phyloP scores from a whole-genome alignment of 108 stramenopile genomes.

The Bacterosira constricta region DNA sequence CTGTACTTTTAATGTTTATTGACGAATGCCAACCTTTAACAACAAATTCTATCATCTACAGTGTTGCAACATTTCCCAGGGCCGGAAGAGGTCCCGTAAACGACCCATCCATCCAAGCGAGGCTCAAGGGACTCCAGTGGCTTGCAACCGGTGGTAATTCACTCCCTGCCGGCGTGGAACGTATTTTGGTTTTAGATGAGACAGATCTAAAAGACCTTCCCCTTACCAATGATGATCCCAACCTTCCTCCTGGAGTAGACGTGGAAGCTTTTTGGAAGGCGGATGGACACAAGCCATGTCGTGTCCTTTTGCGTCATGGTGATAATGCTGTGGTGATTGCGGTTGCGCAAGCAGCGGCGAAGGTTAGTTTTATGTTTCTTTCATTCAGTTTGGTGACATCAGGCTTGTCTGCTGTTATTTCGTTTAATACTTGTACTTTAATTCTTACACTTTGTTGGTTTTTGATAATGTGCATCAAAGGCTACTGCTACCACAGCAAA shows the following conservation, averaged over 20 bases:
- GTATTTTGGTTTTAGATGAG: conserved; percentile 87
- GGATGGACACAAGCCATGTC: conserved; percentile 69
- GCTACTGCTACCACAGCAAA: conserved; percentile 65
- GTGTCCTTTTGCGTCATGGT: conserved; percentile 77
- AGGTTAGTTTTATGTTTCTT: background rate
- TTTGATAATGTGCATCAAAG: too few relatives aligned
- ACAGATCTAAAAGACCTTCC: conserved; percentile 83
- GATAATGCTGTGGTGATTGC: conserved; percentile 76
- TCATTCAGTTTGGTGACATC: background rate
- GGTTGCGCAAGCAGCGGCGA: conserved; percentile 60
- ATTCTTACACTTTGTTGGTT: too few relatives aligned
- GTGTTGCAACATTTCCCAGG: conserved; percentile 72
- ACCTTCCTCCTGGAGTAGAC: conserved; percentile 68
- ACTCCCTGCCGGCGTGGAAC: conserved; percentile 78
- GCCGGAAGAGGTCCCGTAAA: conserved; percentile 69
- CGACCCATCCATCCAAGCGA: conserved; percentile 56
- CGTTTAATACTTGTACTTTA: too few relatives aligned
- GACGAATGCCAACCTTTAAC: too few relatives aligned
- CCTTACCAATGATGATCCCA: conserved; percentile 65
- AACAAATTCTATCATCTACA: background rate
- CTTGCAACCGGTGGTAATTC: conserved; percentile 70
- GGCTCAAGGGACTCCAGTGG: conserved; percentile 84
- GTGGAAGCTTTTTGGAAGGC: conserved; percentile 79
- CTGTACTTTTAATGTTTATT: background rate
- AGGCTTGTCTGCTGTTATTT: too few relatives aligned